Evolutionary conservation across 2,329 filamentous ascomycete genomes (phyloP), one percentile per base, ranked within the genome.

Genomic region (Domatiomyces globalis): DNA sequence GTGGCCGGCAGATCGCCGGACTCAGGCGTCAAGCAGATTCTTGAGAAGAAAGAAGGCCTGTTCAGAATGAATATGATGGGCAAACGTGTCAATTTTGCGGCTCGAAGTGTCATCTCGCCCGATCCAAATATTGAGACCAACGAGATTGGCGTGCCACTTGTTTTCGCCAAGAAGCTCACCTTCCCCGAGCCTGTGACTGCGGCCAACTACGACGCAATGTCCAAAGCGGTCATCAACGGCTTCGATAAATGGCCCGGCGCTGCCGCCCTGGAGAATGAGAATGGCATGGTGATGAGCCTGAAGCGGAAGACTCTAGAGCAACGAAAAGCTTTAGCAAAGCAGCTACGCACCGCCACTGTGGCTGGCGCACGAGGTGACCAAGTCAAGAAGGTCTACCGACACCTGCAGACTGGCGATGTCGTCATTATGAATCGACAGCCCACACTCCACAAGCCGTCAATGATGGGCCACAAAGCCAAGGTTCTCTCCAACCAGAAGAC

Each of bases 21-120:
- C 55, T 89, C 95, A 57, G 92, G 94, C 60, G 94, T 98, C 71
- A 98, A 98, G 71, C 92, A 98, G 65, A 85, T 89, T 64, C 76
- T 98, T 25, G 92, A 98, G 70, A 98, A 98, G 75, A 98, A 98
- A 70, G 94, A 98, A 65, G 92, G 92, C 58, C 76, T 98, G 27
- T 98, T 98, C 74, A 79, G 92, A 62, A 96, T 95, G 74, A 95
- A 98, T 69, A 96, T 98, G 92, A 98, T 98, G 92, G 92, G 92
- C 55, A 98, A 98, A 75, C 88, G 92, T 73, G 92, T 98, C 71
- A 96, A 98, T 68, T 96, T 92, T 66, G 92, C 92, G 48, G 92
- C 92, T 39, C 84, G 92, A 66, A 94, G 86, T 76, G 92, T 98
- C 66, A 98, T 98, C 61, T 96, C 90, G 8, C 92, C 92, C 0